Percentiles rank a stretch among this genome's conserved stretches.
These are phyloP conservation scores for Priceomyces melissophilus DNA, from an alignment of 805 yeast genomes.

Conservation along the genomic window DNA sequence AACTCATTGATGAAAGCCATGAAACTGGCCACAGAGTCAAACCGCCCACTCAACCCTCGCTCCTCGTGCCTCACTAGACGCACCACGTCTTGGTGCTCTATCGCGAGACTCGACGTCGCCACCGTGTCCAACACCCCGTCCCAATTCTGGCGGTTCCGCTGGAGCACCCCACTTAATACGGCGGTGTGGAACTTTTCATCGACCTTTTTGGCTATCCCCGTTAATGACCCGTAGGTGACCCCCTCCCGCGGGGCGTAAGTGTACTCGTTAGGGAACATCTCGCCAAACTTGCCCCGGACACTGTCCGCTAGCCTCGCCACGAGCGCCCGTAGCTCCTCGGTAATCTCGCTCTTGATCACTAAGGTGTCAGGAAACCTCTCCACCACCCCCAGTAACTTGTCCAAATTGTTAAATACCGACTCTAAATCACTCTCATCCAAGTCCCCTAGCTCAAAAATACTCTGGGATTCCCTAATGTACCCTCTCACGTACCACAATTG, in stretches of 20 bases:
- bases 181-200: conserved; percentile 6
- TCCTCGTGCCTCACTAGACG: neutral
- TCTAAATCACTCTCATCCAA: conserved; percentile 18
- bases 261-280: conserved; percentile 19
- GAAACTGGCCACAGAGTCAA: conserved; percentile 24
- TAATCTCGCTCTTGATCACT: conserved; percentile 12
- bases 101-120: neutral
- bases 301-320: conserved; percentile 9
- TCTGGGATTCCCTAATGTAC: conserved; percentile 20
- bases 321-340: conserved; percentile 7
- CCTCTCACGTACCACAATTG: conserved; percentile 26
- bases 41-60: conserved; percentile 6
- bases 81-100: neutral
- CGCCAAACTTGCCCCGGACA: conserved; percentile 14
- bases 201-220: conserved; percentile 6
- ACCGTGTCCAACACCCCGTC: conserved; percentile 8
- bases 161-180: conserved; percentile 7
- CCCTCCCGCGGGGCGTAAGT: conserved; percentile 10
- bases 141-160: conserved; percentile 10
- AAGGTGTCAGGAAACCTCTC: conserved; percentile 10
- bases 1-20: conserved; percentile 28
- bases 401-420: conserved; percentile 14
- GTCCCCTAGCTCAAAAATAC: conserved; percentile 7
- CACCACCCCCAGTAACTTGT: conserved; percentile 15
- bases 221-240: conserved; percentile 8